These are phyloP conservation scores for Blepharisma japonicum DNA, from an alignment of 73 alveolate genomes.

Conservation along the genomic window DNA sequence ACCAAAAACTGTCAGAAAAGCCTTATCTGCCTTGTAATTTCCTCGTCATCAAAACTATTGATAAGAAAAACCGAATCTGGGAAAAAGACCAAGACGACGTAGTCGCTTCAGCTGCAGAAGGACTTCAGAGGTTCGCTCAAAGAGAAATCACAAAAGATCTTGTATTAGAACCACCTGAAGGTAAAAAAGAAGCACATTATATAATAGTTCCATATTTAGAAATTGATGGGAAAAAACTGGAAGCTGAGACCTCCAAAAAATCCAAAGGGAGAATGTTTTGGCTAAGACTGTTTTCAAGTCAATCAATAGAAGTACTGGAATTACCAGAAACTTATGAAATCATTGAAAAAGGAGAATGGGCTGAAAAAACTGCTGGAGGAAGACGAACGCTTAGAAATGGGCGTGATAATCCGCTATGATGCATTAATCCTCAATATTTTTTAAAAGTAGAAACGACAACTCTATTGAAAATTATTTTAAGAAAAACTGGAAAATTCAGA, in stretches of 20 bases:
- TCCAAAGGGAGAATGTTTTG: slow-evolving; percentile 48
- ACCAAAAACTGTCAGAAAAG: slow-evolving; percentile 88
- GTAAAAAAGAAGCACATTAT: slow-evolving; percentile 72
- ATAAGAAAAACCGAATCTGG: slow-evolving; percentile 95
- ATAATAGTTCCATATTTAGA: slow-evolving; percentile 64
- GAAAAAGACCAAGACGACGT: slow-evolving; percentile 87
- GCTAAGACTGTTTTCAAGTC: slow-evolving; percentile 68
- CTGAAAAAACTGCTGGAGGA: slow-evolving; percentile 81
- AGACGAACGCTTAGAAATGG: slow-evolving; percentile 62
- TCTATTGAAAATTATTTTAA: slow-evolving; percentile 70
- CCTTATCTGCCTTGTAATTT: slow-evolving; percentile 91
- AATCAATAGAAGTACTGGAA: slow-evolving; percentile 64
- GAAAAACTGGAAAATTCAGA: slow-evolving; percentile 65
- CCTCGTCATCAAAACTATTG: slow-evolving; percentile 87
- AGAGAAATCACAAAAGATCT: slow-evolving; percentile 77
- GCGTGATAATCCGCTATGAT: slow-evolving; percentile 74
- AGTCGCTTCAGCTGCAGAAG: slow-evolving; percentile 80
- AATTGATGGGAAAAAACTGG: slow-evolving; percentile 31
- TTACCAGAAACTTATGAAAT: slow-evolving; percentile 76
- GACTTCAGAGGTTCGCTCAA: slow-evolving; percentile 64
- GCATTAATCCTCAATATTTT: slow-evolving; percentile 85
- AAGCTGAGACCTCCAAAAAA: slow-evolving; percentile 32
- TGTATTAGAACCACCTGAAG: slow-evolving; percentile 62
- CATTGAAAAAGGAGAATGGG: slow-evolving; percentile 72
- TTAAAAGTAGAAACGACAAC: slow-evolving; percentile 71